Base-by-base conservation (phyloP, 768 basidiomycete genomes). In the Agaricus blazei region DNA sequence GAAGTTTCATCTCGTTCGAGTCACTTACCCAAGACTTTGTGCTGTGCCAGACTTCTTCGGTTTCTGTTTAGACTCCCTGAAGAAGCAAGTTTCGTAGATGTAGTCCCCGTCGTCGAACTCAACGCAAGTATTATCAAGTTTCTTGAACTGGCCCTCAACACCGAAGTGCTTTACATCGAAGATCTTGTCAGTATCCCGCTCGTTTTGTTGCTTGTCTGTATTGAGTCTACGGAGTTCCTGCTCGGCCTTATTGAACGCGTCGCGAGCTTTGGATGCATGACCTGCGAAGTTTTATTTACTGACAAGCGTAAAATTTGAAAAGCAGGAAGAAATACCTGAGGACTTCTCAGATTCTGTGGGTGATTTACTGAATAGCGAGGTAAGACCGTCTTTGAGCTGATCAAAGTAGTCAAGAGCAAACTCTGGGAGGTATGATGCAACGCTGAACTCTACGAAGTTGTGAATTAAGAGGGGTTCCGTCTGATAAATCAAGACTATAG, bases 61-160 rank as follows among this genome's bases (percentile, higher is more conserved):
- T 69, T 87, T 96, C 70, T 99, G 97, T 51, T 77, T 88, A 1
- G 89, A 92, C 62, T 89, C 84, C 3, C 85, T 81, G 63, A 99
- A 98, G 62, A 97, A 77, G 72, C 96, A 98, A 7, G 98, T 77
- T 66, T 94, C 90, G 66, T 99, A 99, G 5, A 85, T 91, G 69
- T 98, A 98, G 91, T 97, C 96, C 77, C 97, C 96, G 4, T 81
- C 76, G 52, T 95, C 82, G 65, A 84, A 88, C 65, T 84, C 81
- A 11, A 98, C 67, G 63, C 96, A 98, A 1, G 77, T 73, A 4
- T 82, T 79, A 23, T 95, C 88, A 5, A 99, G 80, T 72, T 96
- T 97, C 78, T 96, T 96, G 93, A 93, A 99, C 72, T 97, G 92
- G 48, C 92, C 96, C 27, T 90, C 76, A 1, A 72, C 66, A 19